These are phyloP conservation scores for Styphnolobium japonicum DNA, from an alignment of 306 rosid genomes.

Conservation along the genomic window DNA sequence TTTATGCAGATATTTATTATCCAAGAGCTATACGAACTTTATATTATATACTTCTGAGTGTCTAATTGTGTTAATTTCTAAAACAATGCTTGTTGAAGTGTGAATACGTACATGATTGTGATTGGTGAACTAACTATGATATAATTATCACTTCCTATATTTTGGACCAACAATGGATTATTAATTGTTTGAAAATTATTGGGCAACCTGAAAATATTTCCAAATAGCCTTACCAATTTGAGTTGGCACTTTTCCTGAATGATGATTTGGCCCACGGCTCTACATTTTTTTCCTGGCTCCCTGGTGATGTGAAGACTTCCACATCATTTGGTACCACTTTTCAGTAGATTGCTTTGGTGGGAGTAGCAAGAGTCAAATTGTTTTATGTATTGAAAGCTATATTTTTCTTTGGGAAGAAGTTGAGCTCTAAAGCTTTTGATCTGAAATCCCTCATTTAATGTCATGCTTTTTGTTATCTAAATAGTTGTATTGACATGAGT, in stretches of 20 bases:
- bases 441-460: background rate
- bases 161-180: background rate
- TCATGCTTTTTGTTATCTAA: background rate
- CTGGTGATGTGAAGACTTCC: background rate
- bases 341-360: background rate
- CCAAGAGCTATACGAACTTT: background rate
- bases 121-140: constrained; percentile 3
- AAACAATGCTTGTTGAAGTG: background rate
- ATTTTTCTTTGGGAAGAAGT: background rate
- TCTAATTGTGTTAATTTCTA: background rate
- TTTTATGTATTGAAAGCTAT: background rate
- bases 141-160: background rate
- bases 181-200: background rate
- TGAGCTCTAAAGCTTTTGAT: background rate
- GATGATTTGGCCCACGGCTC: background rate
- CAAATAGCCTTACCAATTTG: background rate
- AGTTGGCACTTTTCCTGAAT: background rate
- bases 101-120: background rate
- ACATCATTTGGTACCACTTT: background rate
- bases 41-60: background rate
- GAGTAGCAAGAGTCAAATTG: background rate
- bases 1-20: background rate
- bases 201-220: background rate
- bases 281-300: background rate
- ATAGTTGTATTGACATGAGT: constrained; percentile 3